Percentiles rank a stretch among this genome's conserved stretches.
These are phyloP conservation scores for Sclerotinia trifoliorum DNA, from an alignment of 2,329 filamentous ascomycete species.

Conservation along the genomic window DNA sequence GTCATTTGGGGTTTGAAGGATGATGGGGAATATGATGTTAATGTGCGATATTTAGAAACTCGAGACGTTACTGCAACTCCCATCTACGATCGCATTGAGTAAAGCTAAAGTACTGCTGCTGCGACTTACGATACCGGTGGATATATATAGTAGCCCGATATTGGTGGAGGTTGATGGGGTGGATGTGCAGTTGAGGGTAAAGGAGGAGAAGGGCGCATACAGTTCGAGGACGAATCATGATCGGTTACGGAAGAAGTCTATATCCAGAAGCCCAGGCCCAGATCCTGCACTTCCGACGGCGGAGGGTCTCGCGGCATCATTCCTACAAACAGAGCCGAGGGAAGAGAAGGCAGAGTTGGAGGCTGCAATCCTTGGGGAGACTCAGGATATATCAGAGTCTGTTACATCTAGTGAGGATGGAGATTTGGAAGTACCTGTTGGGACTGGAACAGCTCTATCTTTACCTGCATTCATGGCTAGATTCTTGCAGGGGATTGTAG, in stretches of 20 bases:
- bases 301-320: conserved; percentile 73
- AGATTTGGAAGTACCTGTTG: conserved; percentile 55
- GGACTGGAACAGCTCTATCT: conserved; percentile 69
- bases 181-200: conserved; percentile 63
- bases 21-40: conserved; percentile 26
- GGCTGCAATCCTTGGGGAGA: conserved; percentile 63
- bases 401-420: conserved; percentile 60
- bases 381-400: conserved; percentile 61
- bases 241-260: conserved; percentile 38
- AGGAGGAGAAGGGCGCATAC: conserved; percentile 35
- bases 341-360: conserved; percentile 67
- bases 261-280: conserved; percentile 22
- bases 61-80: conserved; percentile 70
- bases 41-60: conserved; percentile 63
- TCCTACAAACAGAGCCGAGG: conserved; percentile 68
- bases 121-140: conserved; percentile 79
- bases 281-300: conserved; percentile 60
- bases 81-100: conserved; percentile 66
- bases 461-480: conserved; percentile 69
- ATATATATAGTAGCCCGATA: conserved; percentile 84
- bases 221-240: conserved; percentile 38
- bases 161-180: conserved; percentile 79
- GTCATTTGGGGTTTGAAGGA: neutral
- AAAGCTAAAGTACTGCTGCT: conserved; percentile 74
- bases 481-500: conserved; percentile 71